Conservation (phyloP, 306 rosid genomes). For the Gillenia trifoliata region DNA sequence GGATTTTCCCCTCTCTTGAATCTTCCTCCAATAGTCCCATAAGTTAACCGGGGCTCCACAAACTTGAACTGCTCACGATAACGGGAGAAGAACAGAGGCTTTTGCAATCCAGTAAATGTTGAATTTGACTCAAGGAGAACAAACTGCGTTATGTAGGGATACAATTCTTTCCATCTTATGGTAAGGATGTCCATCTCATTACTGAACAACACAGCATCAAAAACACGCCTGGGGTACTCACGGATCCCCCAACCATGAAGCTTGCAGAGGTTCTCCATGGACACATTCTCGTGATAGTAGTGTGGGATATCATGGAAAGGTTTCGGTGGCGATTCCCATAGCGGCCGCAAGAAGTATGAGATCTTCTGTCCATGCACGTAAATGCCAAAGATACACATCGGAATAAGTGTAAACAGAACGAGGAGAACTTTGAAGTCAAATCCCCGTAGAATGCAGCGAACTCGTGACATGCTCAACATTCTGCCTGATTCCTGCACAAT, state of each 20-base stretch:
- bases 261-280: slow-evolving; percentile 82
- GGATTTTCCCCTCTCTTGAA: slow-evolving; percentile 91
- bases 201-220: slow-evolving; percentile 92
- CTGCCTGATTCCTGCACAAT: slow-evolving; percentile 73
- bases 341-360: slow-evolving; percentile 91
- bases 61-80: slow-evolving; percentile 63
- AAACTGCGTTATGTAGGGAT: slow-evolving; percentile 79
- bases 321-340: slow-evolving; percentile 95
- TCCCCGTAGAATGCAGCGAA: slow-evolving; percentile 91
- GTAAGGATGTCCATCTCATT: slow-evolving; percentile 88
- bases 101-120: slow-evolving; percentile 77
- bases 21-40: slow-evolving; percentile 78
- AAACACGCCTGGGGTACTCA: slow-evolving; percentile 90
- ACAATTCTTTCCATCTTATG: slow-evolving; percentile 85
- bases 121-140: slow-evolving; percentile 95
- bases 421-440: slow-evolving; percentile 73
- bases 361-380: slow-evolving; percentile 95
- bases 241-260: slow-evolving; percentile 98
- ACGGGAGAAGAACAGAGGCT: slow-evolving; percentile 61
- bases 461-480: slow-evolving; percentile 68
- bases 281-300: slow-evolving; percentile 79
- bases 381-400: slow-evolving; percentile 62
- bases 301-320: slow-evolving; percentile 80
- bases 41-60: slow-evolving; percentile 72
- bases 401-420: slow-evolving; percentile 65